A percentile compares a stretch with the other conserved stretches of the same genome.
Conservation (phyloP, 306 rosid genomes). For the Cicer yamashitae region DNA sequence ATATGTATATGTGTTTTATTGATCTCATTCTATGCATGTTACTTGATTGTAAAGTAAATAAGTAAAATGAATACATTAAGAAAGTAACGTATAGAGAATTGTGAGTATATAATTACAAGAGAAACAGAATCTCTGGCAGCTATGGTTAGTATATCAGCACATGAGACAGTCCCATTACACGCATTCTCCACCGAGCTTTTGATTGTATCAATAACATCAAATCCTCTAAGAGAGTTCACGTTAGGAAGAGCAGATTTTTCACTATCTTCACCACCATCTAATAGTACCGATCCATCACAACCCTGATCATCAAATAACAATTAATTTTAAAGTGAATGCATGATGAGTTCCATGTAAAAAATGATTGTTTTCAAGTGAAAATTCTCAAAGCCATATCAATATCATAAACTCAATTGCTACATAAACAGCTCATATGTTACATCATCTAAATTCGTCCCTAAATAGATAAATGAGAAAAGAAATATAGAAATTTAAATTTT, state of each 20-base stretch:
- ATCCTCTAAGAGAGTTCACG: slow-evolving; percentile 76
- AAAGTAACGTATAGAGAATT: background rate
- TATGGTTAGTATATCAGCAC: slow-evolving; percentile 82
- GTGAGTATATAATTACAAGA: slow-evolving; percentile 53
- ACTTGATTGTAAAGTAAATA: background rate
- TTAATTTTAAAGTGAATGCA: background rate
- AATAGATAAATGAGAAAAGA: no score
- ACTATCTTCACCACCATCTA: slow-evolving; percentile 60
- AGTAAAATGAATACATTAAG: no score
- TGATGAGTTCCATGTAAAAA: no score
- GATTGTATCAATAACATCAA: slow-evolving; percentile 77
- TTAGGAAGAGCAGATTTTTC: slow-evolving; percentile 79
- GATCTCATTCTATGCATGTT: background rate
- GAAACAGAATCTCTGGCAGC: slow-evolving; percentile 87
- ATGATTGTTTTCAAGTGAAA: no score
- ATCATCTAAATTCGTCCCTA: no score
- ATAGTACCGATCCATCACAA: slow-evolving; percentile 80
- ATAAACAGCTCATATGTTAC: no score
- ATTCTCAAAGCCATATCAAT: no score
- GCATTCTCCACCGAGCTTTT: slow-evolving; percentile 78
- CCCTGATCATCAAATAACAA: slow-evolving; percentile 56
- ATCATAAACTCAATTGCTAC: no score
- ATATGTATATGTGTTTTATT: no score
- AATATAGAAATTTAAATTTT: background rate
- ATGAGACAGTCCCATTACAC: slow-evolving; percentile 80